These are phyloP conservation scores for Ceratocystis huliohia DNA, from an alignment of 2,329 filamentous ascomycete species.

Conservation along the genomic window DNA sequence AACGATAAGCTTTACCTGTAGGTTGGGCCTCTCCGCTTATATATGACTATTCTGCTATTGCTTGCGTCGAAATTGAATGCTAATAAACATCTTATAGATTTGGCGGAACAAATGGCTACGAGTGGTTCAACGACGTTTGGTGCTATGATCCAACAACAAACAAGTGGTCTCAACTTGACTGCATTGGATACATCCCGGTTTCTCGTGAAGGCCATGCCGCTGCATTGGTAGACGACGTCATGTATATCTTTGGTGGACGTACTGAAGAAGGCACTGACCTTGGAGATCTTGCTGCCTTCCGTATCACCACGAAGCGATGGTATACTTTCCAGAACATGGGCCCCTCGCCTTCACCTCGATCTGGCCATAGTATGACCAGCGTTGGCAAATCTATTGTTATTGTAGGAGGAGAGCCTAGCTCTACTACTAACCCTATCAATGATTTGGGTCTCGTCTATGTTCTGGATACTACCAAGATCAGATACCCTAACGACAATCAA, in stretches of 20 bases:
- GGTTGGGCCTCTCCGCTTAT: constrained; percentile 29
- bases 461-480: constrained; percentile 88
- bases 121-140: constrained; percentile 99
- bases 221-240: constrained; percentile 87
- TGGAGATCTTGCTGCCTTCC: constrained; percentile 75
- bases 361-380: constrained; percentile 94
- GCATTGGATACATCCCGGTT: constrained; percentile 92
- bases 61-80: background rate
- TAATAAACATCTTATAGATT: constrained; percentile 45
- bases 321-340: constrained; percentile 99
- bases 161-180: constrained; percentile 78
- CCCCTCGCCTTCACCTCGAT: constrained; percentile 80
- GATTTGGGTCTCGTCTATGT: constrained; percentile 85
- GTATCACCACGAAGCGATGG: constrained; percentile 71
- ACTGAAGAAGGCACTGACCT: constrained; percentile 88
- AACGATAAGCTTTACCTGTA: constrained; percentile 90
- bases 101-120: constrained; percentile 85
- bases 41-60: too few relatives aligned
- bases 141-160: constrained; percentile 77
- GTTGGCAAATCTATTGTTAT: constrained; percentile 88
- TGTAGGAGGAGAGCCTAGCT: constrained; percentile 86
- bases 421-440: constrained; percentile 62
- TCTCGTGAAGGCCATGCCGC: constrained; percentile 90
- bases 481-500: constrained; percentile 68
- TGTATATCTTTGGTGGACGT: constrained; percentile 97